Percentiles rank a stretch among this genome's conserved stretches.
Evolutionary conservation across 192 early-diverging fungal genomes (phyloP).

Genomic region (Backusella sp.): DNA sequence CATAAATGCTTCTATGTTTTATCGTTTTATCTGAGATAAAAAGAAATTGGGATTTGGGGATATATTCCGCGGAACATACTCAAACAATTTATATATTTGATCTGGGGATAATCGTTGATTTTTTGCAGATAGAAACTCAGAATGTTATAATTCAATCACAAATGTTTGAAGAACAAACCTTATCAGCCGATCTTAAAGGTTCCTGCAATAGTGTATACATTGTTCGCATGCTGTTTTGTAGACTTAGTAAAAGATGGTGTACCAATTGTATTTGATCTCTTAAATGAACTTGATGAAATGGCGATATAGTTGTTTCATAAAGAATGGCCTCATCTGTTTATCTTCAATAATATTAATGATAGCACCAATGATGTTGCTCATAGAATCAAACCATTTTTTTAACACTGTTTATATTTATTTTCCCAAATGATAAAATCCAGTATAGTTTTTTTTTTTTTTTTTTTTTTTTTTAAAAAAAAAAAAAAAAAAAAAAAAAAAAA

Average conservation of each 20-base stretch:
- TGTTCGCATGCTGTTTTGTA: background rate
- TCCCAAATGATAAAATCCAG: background rate
- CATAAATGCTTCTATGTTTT: background rate
- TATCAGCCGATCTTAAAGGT: background rate
- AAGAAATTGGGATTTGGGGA: background rate
- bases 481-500: no score
- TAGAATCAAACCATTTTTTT: background rate
- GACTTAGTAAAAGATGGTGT: background rate
- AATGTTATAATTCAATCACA: background rate
- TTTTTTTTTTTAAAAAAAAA: background rate
- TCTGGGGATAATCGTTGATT: background rate
- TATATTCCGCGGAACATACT: background rate
- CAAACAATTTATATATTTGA: background rate
- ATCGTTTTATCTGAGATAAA: background rate
- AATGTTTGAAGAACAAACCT: background rate
- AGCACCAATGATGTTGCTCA: background rate
- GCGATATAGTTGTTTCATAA: background rate
- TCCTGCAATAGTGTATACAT: background rate
- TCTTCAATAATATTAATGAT: background rate
- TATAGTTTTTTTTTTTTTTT: background rate
- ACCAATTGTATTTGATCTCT: background rate
- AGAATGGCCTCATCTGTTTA: background rate
- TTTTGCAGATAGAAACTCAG: constrained; percentile 1
- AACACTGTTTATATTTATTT: background rate
- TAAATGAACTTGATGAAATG: background rate